These are phyloP conservation scores for Euryodendron excelsum DNA, from an alignment of 148 eudicot species.

Conservation along the genomic window DNA sequence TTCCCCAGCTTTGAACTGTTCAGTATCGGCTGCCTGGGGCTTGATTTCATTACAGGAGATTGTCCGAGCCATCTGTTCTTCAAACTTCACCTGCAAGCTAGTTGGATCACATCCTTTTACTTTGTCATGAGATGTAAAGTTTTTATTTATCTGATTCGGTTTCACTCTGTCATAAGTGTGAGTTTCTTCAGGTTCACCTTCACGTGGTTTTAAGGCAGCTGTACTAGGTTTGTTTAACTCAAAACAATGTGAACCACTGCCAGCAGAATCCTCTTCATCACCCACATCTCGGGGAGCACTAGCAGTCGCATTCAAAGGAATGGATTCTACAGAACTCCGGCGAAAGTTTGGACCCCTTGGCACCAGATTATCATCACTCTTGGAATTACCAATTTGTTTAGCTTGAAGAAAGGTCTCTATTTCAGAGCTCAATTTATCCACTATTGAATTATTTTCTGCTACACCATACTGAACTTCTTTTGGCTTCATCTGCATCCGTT, in stretches of 20 bases:
- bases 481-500: slow-evolving; percentile 62
- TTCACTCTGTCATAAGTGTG: slow-evolving; percentile 11
- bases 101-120: slow-evolving; percentile 39
- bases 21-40: slow-evolving; percentile 18
- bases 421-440: slow-evolving; percentile 65
- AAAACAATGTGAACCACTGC: slow-evolving; percentile 54
- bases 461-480: slow-evolving; percentile 28
- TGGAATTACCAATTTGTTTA: slow-evolving; percentile 25
- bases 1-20: slow-evolving; percentile 19
- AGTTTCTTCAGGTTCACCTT: slow-evolving; percentile 12
- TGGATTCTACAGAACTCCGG: slow-evolving; percentile 67
- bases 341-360: slow-evolving; percentile 32
- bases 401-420: slow-evolving; percentile 63
- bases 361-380: slow-evolving; percentile 21
- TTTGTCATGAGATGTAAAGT: slow-evolving; percentile 28
- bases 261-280: slow-evolving; percentile 56
- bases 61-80: slow-evolving; percentile 44
- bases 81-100: slow-evolving; percentile 49
- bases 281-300: slow-evolving; percentile 56
- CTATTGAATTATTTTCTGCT: slow-evolving; percentile 29
- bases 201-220: slow-evolving; percentile 16
- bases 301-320: slow-evolving; percentile 52
- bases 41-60: slow-evolving; percentile 11
- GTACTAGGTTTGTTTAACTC: slow-evolving; percentile 48
- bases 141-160: slow-evolving; percentile 17